Conservation (phyloP, 495 filamentous ascomycete species). For the Hypoxylon cercidicola region DNA sequence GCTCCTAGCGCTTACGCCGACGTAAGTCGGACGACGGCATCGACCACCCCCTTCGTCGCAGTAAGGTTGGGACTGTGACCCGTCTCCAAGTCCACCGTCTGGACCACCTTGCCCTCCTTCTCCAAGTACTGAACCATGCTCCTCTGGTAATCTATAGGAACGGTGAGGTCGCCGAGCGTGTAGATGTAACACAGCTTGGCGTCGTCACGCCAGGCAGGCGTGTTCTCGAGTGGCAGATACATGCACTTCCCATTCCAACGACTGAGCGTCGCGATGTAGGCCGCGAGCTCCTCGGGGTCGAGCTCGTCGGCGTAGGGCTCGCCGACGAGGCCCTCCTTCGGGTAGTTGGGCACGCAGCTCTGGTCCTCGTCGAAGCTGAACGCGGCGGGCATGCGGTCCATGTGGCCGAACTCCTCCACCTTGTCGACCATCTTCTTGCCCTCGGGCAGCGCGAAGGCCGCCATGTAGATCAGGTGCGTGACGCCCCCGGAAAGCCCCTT, state of each 20-base stretch:
- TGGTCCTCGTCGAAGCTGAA: conserved; percentile 48
- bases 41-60: conserved; percentile 38
- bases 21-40: conserved; percentile 3
- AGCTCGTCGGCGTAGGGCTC: background rate
- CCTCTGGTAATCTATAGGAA: conserved; percentile 50
- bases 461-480: conserved; percentile 48
- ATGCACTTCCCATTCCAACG: conserved; percentile 47
- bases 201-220: conserved; percentile 46
- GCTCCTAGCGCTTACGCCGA: background rate
- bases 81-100: conserved; percentile 42
- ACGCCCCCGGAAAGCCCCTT: conserved; percentile 37
- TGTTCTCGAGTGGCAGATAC: conserved; percentile 14
- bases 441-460: conserved; percentile 40
- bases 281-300: conserved; percentile 26
- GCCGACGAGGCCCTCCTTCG: conserved; percentile 18
- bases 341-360: conserved; percentile 38
- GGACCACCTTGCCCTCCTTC: conserved; percentile 39
- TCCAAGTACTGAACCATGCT: conserved; percentile 45
- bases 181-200: conserved; percentile 51
- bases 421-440: conserved; percentile 43
- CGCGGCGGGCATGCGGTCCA: conserved; percentile 42
- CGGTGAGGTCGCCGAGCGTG: conserved; percentile 46
- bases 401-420: conserved; percentile 45
- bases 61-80: conserved; percentile 49
- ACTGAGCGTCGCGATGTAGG: conserved; percentile 41